phyloP scores from a whole-genome alignment of 225 moss, liverwort and hornwort genomes.

The Marchantia polymorpha region DNA sequence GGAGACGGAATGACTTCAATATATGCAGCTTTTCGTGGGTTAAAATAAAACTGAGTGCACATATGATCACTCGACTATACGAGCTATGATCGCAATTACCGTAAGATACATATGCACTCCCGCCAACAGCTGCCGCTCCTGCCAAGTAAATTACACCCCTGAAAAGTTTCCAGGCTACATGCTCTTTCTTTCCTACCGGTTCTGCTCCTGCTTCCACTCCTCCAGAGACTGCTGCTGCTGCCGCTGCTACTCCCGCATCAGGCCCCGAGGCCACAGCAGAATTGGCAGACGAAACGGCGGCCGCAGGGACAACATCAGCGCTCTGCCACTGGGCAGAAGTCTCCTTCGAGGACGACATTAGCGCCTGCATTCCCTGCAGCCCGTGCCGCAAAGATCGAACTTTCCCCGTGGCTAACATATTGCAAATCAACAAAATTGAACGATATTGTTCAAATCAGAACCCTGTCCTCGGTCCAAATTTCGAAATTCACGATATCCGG shows the following conservation, averaged over 20 bases:
- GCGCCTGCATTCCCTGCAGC: constrained; percentile 29
- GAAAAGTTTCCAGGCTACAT: constrained; percentile 53
- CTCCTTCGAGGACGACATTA: constrained; percentile 26
- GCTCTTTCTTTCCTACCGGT: constrained; percentile 16
- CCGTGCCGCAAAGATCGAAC: constrained; percentile 30
- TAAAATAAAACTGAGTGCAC: background rate
- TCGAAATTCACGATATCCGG: background rate
- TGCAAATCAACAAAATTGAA: background rate
- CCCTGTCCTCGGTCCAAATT: background rate
- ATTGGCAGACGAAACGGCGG: constrained; percentile 25
- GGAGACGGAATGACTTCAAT: background rate
- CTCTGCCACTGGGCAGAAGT: constrained; percentile 31
- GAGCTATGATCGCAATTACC: constrained; percentile 35
- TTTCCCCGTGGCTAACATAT: constrained; percentile 30
- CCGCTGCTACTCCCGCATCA: constrained; percentile 27
- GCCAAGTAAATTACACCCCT: constrained; percentile 57
- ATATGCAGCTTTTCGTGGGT: no score
- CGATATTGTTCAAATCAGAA: background rate
- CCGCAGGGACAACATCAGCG: constrained; percentile 32
- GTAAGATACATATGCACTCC: constrained; percentile 67
- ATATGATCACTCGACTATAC: background rate
- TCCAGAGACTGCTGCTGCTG: constrained; percentile 6
- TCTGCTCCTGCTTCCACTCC: constrained; percentile 21
- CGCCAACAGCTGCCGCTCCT: constrained; percentile 51
- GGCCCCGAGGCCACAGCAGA: constrained; percentile 27